These are phyloP conservation scores for Diospyros lotus DNA, from an alignment of 148 eudicot genomes.

Conservation along the genomic window DNA sequence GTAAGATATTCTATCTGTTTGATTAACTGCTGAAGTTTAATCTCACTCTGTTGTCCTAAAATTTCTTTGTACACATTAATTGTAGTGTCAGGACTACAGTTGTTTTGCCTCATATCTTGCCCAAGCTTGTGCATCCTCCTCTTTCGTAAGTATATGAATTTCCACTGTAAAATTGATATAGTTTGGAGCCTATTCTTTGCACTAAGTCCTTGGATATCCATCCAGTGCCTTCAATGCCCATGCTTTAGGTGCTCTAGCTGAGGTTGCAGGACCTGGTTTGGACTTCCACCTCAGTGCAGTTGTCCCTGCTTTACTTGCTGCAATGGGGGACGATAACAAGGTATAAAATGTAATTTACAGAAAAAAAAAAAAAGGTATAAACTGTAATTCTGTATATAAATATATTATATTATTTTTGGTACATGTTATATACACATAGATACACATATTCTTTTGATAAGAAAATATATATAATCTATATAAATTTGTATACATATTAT, in stretches of 20 bases:
- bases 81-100: conserved; percentile 90
- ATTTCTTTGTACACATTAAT: conserved; percentile 9
- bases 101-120: conserved; percentile 95
- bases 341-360: conserved; percentile 44
- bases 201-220: conserved; percentile 12
- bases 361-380: too few relatives aligned
- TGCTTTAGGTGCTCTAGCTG: conserved; percentile 97
- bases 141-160: conserved; percentile 54
- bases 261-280: conserved; percentile 95
- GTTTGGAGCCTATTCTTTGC: background rate
- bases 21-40: background rate
- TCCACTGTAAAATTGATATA: background rate
- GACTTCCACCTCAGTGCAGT: conserved; percentile 72
- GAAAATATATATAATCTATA: too few relatives aligned
- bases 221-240: conserved; percentile 96
- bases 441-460: too few relatives aligned
- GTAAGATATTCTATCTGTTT: conserved; percentile 25
- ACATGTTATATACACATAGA: too few relatives aligned
- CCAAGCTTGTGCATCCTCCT: conserved; percentile 91
- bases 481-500: background rate
- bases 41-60: conserved; percentile 7
- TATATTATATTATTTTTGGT: too few relatives aligned
- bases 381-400: too few relatives aligned
- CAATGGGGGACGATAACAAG: conserved; percentile 73
- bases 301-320: conserved; percentile 81